A percentile compares a stretch with the other conserved stretches of the same genome.
These are phyloP conservation scores for Ambrosiella cleistominuta DNA, from an alignment of 2,329 filamentous ascomycete genomes.

Conservation along the genomic window DNA sequence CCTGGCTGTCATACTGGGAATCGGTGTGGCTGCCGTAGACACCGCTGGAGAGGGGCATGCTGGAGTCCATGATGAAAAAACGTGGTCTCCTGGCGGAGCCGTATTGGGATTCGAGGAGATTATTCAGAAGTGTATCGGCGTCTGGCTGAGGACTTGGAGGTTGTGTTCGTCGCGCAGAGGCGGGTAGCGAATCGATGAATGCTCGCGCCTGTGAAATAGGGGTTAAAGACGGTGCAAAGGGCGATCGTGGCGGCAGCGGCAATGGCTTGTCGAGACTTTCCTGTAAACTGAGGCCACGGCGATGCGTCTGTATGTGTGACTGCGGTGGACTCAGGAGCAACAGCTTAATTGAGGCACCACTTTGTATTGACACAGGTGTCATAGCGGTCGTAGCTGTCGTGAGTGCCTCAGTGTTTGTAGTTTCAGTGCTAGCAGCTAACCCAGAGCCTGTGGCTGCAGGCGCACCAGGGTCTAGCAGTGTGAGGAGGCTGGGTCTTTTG, in stretches of 20 bases:
- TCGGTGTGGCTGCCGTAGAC: slow-evolving; percentile 9
- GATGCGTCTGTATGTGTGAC: slow-evolving; percentile 4
- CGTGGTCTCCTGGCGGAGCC: not conserved
- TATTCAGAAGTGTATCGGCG: not conserved
- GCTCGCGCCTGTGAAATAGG: slow-evolving; percentile 11
- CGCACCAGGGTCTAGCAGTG: slow-evolving; percentile 28
- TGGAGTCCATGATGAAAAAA: slow-evolving; percentile 10
- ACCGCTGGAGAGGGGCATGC: slow-evolving; percentile 8
- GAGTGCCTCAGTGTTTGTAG: not conserved
- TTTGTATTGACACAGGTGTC: slow-evolving; percentile 7
- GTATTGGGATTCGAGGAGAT: not conserved
- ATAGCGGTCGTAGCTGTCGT: not conserved
- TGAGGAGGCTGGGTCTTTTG: slow-evolving; percentile 10
- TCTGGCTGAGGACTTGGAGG: not conserved
- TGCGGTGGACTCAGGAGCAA: slow-evolving; percentile 6
- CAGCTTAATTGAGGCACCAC: slow-evolving; percentile 13
- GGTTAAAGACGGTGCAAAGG: slow-evolving; percentile 15
- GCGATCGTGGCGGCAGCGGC: slow-evolving; percentile 30
- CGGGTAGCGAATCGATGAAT: slow-evolving; percentile 1
- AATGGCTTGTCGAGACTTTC: slow-evolving; percentile 40
- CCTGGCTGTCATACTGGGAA: slow-evolving; percentile 17
- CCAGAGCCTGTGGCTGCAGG: slow-evolving; percentile 13
- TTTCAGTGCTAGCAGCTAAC: not conserved
- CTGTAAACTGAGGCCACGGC: slow-evolving; percentile 33
- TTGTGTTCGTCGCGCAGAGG: slow-evolving; percentile 17